Evolutionary conservation across 768 basidiomycete species (phyloP), one percentile per base, ranked within the genome.

Genomic region (Dioszegia aurantiaca): DNA sequence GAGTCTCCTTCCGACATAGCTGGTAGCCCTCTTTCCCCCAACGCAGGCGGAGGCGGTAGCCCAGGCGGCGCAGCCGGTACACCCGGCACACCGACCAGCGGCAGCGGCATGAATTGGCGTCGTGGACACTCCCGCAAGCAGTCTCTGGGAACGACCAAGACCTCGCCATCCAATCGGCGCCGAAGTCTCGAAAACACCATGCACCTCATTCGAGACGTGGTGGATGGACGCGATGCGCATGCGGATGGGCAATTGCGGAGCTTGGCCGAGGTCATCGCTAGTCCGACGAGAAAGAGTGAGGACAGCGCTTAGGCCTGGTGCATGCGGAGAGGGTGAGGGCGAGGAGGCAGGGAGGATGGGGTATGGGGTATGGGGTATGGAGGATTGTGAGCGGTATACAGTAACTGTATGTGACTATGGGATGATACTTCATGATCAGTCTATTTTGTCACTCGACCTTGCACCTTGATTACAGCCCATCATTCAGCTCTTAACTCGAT

Each of bases 151-250:
- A 97, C 94, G 63, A 97, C 93, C 63, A 87, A 86, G 85, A 94
- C 93, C 49, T 89, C 87, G 69, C 94, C 95, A 14, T 92, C 89
- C 75, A 98, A 87, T 48, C 80, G 95, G 64, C 81, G 94, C 77
- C 80, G 94, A 75, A 90, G 88, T 74, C 77, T 98, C 75, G 94
- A 97, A 81, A 92, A 88, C 75, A 98, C 95, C 52, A 91, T 93
- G 81, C 87, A 87, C 61, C 83, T 97, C 74, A 94, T 98, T 70
- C 87, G 92, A 77, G 90, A 90, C 65, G 94, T 88, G 5, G 85
- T 87, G 77, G 92, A 94, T 51, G 89, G 88, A 30, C 85, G 82
- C 30, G 75, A 78, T 67, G 82, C 81, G 31, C 64, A 75, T 45
- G 64, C 66, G 2, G 81, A 82, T 62, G 64, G 53, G 10, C 67